Conservation (phyloP, 129 eudicot species). For the Cynara cardunculus region DNA sequence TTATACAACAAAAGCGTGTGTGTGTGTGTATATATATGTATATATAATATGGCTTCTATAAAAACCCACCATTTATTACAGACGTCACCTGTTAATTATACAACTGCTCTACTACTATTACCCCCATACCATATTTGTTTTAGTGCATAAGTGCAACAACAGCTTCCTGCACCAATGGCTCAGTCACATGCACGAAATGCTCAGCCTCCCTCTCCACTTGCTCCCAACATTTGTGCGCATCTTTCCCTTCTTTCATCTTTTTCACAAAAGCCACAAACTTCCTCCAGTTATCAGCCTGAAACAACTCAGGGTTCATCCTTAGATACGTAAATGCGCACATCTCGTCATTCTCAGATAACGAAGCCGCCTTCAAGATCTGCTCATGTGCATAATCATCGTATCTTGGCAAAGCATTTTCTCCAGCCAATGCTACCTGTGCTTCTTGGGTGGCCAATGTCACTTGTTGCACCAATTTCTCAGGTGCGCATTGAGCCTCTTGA, state of each 20-base stretch:
- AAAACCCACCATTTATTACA: slow-evolving; percentile 17
- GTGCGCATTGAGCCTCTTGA: slow-evolving; percentile 65
- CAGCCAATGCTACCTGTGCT: slow-evolving; percentile 48
- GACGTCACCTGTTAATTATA: neutral
- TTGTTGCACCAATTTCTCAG: slow-evolving; percentile 74
- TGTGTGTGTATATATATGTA: too few relatives aligned
- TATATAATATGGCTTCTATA: slow-evolving; percentile 10
- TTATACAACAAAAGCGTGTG: slow-evolving; percentile 9
- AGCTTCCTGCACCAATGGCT: slow-evolving; percentile 85
- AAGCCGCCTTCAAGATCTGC: slow-evolving; percentile 56
- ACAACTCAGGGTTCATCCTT: slow-evolving; percentile 83
- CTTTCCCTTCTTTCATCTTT: slow-evolving; percentile 86
- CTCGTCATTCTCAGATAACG: slow-evolving; percentile 46
- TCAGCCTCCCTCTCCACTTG: slow-evolving; percentile 95
- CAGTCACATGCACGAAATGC: slow-evolving; percentile 81
- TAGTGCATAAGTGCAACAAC: slow-evolving; percentile 82
- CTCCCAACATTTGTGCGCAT: slow-evolving; percentile 60
- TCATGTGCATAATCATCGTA: slow-evolving; percentile 70
- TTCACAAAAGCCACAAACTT: slow-evolving; percentile 76
- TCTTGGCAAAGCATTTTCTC: slow-evolving; percentile 68
- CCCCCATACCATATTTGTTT: slow-evolving; percentile 1
- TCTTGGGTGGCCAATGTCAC: slow-evolving; percentile 68
- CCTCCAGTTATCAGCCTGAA: slow-evolving; percentile 95
- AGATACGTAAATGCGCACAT: slow-evolving; percentile 96
- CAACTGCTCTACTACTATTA: slow-evolving; percentile 4